A percentile compares a stretch with the other conserved stretches of the same genome.
Evolutionary conservation across 2,329 filamentous ascomycete species (phyloP).

Genomic region (Paraphoma chrysanthemicola): DNA sequence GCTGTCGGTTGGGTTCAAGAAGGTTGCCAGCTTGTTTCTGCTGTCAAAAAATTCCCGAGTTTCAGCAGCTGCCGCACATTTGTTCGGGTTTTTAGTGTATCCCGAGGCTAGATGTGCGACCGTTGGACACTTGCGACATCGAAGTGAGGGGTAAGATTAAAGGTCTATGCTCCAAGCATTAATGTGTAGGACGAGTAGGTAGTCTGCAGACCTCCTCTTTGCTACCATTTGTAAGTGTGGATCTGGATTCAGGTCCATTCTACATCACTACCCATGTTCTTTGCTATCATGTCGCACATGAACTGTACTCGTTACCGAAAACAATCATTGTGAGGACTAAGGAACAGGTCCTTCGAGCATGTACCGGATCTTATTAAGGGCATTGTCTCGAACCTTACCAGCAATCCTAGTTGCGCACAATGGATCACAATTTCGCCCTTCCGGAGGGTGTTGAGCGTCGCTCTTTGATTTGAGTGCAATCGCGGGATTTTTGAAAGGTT

Average conservation of each 20-base stretch:
- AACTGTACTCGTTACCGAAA: too few species aligned
- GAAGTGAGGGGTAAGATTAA: slow-evolving; percentile 11
- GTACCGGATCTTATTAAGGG: too few species aligned
- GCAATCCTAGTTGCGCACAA: too few species aligned
- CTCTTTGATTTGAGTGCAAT: too few species aligned
- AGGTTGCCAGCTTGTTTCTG: not conserved
- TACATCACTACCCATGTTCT: not conserved
- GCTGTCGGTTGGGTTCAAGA: not conserved
- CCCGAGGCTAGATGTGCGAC: not conserved
- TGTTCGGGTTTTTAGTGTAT: not conserved
- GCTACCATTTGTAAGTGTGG: not conserved
- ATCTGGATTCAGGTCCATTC: not conserved
- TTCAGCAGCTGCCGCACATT: not conserved
- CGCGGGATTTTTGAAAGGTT: too few species aligned
- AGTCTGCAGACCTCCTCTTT: not conserved
- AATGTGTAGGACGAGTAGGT: not conserved
- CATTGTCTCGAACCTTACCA: too few species aligned
- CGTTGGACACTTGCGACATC: not conserved
- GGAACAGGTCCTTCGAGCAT: too few species aligned
- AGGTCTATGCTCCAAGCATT: slow-evolving; percentile 14
- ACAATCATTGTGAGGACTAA: too few species aligned
- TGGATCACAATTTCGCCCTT: too few species aligned
- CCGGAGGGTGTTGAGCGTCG: too few species aligned
- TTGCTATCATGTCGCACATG: too few species aligned
- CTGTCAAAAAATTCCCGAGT: not conserved